These are phyloP conservation scores for Atractiella rhizophila DNA, from an alignment of 768 basidiomycete genomes.

Conservation along the genomic window DNA sequence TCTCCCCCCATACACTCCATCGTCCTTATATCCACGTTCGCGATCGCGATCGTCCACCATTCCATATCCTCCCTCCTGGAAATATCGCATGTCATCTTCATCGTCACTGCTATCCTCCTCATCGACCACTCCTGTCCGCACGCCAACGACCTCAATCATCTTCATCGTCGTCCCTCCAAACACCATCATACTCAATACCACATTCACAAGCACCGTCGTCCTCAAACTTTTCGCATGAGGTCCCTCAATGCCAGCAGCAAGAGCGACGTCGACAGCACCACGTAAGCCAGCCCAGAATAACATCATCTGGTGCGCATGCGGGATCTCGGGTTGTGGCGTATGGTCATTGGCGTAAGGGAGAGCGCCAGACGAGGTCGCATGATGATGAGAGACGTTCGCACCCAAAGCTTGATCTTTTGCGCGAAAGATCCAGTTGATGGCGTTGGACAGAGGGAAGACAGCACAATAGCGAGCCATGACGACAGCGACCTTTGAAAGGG, in stretches of 20 bases:
- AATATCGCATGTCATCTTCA: slow-evolving; percentile 18
- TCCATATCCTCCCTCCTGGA: slow-evolving; percentile 1
- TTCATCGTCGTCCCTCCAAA: slow-evolving; percentile 93
- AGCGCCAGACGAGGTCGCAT: too few relatives aligned
- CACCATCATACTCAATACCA: slow-evolving; percentile 74
- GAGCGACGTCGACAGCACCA: slow-evolving; percentile 89
- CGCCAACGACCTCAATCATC: slow-evolving; percentile 93
- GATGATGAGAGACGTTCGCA: too few relatives aligned
- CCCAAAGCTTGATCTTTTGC: slow-evolving; percentile 69
- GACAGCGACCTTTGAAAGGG: slow-evolving; percentile 36
- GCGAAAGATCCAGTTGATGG: slow-evolving; percentile 73
- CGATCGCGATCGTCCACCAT: slow-evolving; percentile 16
- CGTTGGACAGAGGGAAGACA: slow-evolving; percentile 81
- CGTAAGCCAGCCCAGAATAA: slow-evolving; percentile 93
- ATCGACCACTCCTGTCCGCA: slow-evolving; percentile 81
- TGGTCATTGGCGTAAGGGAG: too few relatives aligned
- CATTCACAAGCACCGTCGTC: slow-evolving; percentile 82
- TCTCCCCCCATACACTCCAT: too few relatives aligned
- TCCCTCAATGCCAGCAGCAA: slow-evolving; percentile 90
- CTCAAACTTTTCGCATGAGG: slow-evolving; percentile 68
- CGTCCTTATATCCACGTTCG: neutral
- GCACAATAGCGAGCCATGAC: slow-evolving; percentile 84
- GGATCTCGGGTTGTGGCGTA: slow-evolving; percentile 37
- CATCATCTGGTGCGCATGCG: slow-evolving; percentile 99
- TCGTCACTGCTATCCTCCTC: slow-evolving; percentile 43